Conservation (phyloP, 352 stramenopile genomes). For the Phytophthora hybrid region DNA sequence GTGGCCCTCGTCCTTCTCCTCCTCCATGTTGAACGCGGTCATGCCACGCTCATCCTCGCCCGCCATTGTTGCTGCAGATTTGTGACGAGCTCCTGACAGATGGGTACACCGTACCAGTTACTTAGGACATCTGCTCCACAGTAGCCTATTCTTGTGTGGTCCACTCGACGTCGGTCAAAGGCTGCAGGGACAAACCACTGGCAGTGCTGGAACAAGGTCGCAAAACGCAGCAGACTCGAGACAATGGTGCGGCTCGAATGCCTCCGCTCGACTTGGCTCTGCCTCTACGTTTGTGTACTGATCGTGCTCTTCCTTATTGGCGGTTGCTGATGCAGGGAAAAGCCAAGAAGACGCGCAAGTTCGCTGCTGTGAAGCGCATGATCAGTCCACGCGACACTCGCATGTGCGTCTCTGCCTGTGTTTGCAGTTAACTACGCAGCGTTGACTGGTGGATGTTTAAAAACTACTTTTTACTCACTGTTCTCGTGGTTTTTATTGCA, state of each 20-base stretch:
- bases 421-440: background rate
- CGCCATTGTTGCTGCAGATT: conserved; percentile 22
- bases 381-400: conserved; percentile 98
- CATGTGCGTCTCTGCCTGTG: conserved; percentile 77
- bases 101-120: background rate
- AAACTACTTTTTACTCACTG: background rate
- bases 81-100: background rate
- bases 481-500: conserved; percentile 27
- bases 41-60: conserved; percentile 49
- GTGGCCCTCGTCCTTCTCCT: conserved; percentile 87
- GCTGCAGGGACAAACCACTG: conserved; percentile 2
- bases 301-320: background rate
- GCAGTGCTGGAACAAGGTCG: conserved; percentile 8
- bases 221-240: conserved; percentile 14
- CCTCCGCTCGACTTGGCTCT: no score
- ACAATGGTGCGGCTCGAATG: conserved; percentile 27
- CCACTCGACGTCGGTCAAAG: conserved; percentile 1
- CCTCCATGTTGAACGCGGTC: conserved; percentile 86
- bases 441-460: background rate
- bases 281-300: conserved; percentile 4
- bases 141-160: background rate
- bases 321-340: conserved; percentile 82
- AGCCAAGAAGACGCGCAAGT: conserved; percentile 98
- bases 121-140: background rate
- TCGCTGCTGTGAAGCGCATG: conserved; percentile 98